Percentiles rank a stretch among this genome's conserved stretches.
Conservation (phyloP, 1,284 basidiomycete genomes). For the Rhodotorula sp. region DNA sequence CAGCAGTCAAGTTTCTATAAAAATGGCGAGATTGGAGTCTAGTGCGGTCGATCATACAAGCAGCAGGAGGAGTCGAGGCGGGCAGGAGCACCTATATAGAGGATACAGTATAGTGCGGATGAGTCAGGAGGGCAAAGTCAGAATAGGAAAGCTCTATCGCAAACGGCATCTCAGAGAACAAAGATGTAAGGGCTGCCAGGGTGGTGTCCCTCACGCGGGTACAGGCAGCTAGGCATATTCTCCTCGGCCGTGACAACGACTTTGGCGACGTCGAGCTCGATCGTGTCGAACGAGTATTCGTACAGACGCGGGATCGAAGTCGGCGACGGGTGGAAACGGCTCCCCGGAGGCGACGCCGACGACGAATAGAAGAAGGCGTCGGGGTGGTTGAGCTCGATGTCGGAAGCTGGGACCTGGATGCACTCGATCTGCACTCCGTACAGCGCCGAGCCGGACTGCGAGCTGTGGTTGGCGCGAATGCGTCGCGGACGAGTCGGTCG, state of each 20-base stretch:
- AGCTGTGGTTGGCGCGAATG: background rate
- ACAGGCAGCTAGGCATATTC: background rate
- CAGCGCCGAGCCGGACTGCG: conserved; percentile 13
- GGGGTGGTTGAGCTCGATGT: background rate
- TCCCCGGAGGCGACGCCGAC: background rate
- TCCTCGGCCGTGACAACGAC: conserved; percentile 23
- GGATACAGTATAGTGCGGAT: background rate
- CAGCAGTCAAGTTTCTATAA: background rate
- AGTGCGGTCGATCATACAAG: background rate
- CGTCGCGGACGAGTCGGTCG: background rate
- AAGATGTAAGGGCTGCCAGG: background rate
- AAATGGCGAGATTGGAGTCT: too few relatives aligned
- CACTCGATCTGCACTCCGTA: conserved; percentile 15
- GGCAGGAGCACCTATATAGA: background rate
- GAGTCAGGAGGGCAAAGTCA: background rate
- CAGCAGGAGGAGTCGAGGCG: too few relatives aligned
- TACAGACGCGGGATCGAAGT: conserved; percentile 1
- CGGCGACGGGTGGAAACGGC: background rate
- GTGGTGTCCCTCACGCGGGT: background rate
- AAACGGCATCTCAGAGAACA: too few relatives aligned
- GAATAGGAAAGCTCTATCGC: too few relatives aligned
- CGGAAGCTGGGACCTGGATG: conserved; percentile 8
- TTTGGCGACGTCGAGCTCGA: conserved; percentile 29
- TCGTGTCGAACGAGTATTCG: conserved; percentile 17
- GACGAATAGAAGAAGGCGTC: conserved; percentile 1